Evolutionary conservation across 116 monocot species (phyloP), one percentile per base, ranked within the genome.

Genomic region (Trichopus zeylanicus): DNA sequence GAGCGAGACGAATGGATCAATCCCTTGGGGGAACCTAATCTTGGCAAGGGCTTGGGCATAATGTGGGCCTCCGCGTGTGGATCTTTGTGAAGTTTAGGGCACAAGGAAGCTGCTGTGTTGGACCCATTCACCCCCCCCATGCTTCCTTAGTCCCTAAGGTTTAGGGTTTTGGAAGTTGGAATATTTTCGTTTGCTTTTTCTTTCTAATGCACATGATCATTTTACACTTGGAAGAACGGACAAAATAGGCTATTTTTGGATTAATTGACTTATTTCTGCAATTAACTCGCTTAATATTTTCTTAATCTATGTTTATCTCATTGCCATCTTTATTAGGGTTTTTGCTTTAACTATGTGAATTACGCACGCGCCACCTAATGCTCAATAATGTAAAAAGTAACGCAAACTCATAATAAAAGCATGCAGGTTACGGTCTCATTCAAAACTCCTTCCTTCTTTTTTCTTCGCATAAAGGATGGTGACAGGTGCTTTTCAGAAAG

Each of bases 101-200:
- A 25, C 25, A 52, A 26, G 25, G 21, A 5, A 26, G 52, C 6
- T 52, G 52, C 7, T 26, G 5, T 5, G 52, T 5, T 52, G 7
- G 52, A 25, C 7, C 52, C 24, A 22, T 5, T 26, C 2, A 22
- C 23, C 2, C 7, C 18, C 25, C 52, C 1, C 52, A 52, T 52
- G 52, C 13, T 52, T 52, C 24, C 52, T 52, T 52, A 52, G 52
- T 52, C 52, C 52, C 24, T 52, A 52, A 52, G 52, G 3, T 52
- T 52, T 52, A 52, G 7, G 24, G 7, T 25, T 25, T 52, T 23
- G 22, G 24, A 25, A n/a, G n/a, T n/a, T n/a, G n/a, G 34, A 6
- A 35, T 35, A 35, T 35, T 35, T 35, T 35, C 7, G 34, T 6
- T 6, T 6, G 34, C 10, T 5, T 6, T 35, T 35, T 10, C n/a